phyloP scores from a whole-genome alignment of 1,284 basidiomycete species.

The Puccinia polysora region DNA sequence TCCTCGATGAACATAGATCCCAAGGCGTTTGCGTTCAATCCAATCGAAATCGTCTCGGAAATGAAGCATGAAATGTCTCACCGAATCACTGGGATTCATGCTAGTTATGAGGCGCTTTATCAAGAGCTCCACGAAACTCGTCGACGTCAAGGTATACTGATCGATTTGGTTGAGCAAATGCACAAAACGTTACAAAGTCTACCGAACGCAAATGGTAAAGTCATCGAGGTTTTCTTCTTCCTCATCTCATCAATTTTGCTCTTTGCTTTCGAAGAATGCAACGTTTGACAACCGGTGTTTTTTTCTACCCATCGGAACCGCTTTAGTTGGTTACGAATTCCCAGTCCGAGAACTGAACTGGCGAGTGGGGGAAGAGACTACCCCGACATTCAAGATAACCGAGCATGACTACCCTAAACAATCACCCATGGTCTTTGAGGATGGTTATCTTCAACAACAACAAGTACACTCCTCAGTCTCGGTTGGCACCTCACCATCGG shows the following conservation, averaged over 20 bases:
- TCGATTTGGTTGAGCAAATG: constrained; percentile 23
- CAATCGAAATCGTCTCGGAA: constrained; percentile 8
- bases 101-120: constrained; percentile 24
- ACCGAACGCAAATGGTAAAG: constrained; percentile 26
- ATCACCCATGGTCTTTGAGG: constrained; percentile 4
- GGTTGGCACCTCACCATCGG: constrained; percentile 16
- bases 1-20: constrained; percentile 20
- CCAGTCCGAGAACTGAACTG: constrained; percentile 10
- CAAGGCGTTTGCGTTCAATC: background rate
- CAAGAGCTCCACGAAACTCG: constrained; percentile 34
- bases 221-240: too few species aligned
- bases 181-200: constrained; percentile 18
- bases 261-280: background rate
- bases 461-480: constrained; percentile 9
- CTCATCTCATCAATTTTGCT: background rate
- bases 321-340: constrained; percentile 15
- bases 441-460: background rate
- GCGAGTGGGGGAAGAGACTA: constrained; percentile 1
- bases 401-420: constrained; percentile 20
- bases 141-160: constrained; percentile 10
- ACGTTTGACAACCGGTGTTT: background rate
- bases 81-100: constrained; percentile 9
- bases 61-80: constrained; percentile 13
- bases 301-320: background rate
- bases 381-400: constrained; percentile 28